Evolutionary conservation across 2,329 filamentous ascomycete species (phyloP).

Genomic region (Allantophomopsis cytisporea): DNA sequence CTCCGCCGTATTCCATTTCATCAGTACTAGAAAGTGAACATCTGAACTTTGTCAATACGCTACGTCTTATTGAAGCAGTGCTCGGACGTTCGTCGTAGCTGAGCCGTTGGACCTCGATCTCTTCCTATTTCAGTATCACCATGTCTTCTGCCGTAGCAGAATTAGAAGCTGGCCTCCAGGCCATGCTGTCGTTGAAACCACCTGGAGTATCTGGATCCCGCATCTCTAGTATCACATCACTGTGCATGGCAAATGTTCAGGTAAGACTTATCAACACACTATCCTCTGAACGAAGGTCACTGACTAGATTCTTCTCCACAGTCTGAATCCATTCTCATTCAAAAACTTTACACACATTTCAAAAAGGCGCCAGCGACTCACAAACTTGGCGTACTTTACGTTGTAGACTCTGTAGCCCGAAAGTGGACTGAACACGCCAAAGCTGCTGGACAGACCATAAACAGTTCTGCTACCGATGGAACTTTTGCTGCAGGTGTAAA

Average conservation of each 20-base stretch:
- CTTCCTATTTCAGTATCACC: slow-evolving; percentile 15
- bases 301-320: slow-evolving; percentile 23
- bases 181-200: slow-evolving; percentile 81
- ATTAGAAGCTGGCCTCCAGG: slow-evolving; percentile 79
- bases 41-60: neutral
- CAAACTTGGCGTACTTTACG: slow-evolving; percentile 98
- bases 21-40: slow-evolving; percentile 10
- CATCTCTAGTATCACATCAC: slow-evolving; percentile 72
- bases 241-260: slow-evolving; percentile 85
- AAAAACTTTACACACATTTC: slow-evolving; percentile 95
- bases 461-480: slow-evolving; percentile 71
- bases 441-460: slow-evolving; percentile 68
- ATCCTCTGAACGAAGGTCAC: slow-evolving; percentile 2
- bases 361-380: slow-evolving; percentile 89
- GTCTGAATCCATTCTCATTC: slow-evolving; percentile 90
- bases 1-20: slow-evolving; percentile 13
- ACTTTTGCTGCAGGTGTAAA: slow-evolving; percentile 91
- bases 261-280: slow-evolving; percentile 40
- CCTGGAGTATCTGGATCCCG: slow-evolving; percentile 90
- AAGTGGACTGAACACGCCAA: slow-evolving; percentile 97
- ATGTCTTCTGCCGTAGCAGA: slow-evolving; percentile 84
- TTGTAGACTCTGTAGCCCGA: slow-evolving; percentile 98
- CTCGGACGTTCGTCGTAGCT: neutral
- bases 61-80: no score
- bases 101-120: neutral